phyloP scores from a whole-genome alignment of 169 alveolate species.

The Eimeria acervulina region DNA sequence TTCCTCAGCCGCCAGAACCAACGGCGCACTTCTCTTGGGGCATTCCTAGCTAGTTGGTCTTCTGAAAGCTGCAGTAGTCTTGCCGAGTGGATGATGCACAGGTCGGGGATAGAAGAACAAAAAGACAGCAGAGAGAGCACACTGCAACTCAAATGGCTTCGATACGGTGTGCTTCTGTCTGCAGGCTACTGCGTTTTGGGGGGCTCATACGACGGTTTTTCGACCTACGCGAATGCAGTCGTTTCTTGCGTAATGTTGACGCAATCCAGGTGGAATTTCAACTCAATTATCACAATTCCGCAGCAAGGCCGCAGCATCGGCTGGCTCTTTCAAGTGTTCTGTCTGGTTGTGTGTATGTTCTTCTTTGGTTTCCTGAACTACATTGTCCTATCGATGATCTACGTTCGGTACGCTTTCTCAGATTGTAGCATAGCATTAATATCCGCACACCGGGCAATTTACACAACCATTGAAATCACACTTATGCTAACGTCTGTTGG shows the following conservation, averaged over 20 bases:
- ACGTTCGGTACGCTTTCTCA: constrained; percentile 35
- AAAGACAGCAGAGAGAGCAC: background rate
- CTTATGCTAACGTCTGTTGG: background rate
- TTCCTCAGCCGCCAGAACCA: background rate
- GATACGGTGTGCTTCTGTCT: background rate
- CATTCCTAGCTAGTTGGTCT: background rate
- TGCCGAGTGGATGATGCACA: background rate
- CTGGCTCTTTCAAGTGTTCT: constrained; percentile 67
- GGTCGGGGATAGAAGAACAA: background rate
- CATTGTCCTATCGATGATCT: constrained; percentile 55
- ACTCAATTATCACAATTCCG: constrained; percentile 48
- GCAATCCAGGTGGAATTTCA: constrained; percentile 68
- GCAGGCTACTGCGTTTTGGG: constrained; percentile 78
- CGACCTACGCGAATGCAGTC: constrained; percentile 60
- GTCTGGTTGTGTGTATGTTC: background rate
- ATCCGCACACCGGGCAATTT: background rate
- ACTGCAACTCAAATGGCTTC: background rate
- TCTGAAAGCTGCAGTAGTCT: background rate
- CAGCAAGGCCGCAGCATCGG: constrained; percentile 80
- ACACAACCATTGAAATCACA: background rate
- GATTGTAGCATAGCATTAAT: background rate
- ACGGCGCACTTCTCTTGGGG: background rate
- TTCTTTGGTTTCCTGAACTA: constrained; percentile 72
- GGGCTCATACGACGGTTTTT: constrained; percentile 63
- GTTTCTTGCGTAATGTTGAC: constrained; percentile 77